These are phyloP conservation scores for Alternaria ethzedia DNA, from an alignment of 2,329 filamentous ascomycete genomes.

Conservation along the genomic window DNA sequence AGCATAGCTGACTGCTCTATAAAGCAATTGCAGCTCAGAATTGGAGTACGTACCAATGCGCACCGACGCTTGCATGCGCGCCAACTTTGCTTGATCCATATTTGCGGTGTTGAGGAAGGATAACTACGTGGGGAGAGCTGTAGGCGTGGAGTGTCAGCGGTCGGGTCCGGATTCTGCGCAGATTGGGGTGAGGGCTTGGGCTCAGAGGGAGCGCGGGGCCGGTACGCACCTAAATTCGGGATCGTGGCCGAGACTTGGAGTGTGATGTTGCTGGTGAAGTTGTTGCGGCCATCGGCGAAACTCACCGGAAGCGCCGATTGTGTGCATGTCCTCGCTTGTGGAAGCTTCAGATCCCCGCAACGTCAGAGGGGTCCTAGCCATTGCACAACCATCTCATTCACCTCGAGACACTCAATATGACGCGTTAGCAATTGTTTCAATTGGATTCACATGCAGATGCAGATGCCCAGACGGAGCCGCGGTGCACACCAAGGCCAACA, in stretches of 20 bases:
- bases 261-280: slow-evolving; percentile 34
- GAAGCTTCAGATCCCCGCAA: slow-evolving; percentile 20
- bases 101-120: slow-evolving; percentile 44
- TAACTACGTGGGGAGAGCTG: slow-evolving; percentile 29
- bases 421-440: neutral
- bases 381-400: neutral
- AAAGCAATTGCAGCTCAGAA: neutral
- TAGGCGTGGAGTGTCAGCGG: slow-evolving; percentile 23
- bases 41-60: slow-evolving; percentile 49
- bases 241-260: slow-evolving; percentile 33
- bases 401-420: neutral
- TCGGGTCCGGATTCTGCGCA: slow-evolving; percentile 18
- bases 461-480: neutral
- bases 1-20: slow-evolving; percentile 6
- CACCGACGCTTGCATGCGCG: slow-evolving; percentile 53
- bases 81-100: slow-evolving; percentile 56
- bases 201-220: slow-evolving; percentile 13
- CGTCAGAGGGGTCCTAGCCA: slow-evolving; percentile 10
- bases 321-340: slow-evolving; percentile 32
- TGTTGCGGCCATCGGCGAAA: slow-evolving; percentile 33
- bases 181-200: neutral
- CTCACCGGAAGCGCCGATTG: slow-evolving; percentile 32
- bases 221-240: slow-evolving; percentile 35
- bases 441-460: neutral
- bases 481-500: neutral